Evolutionary conservation across 2,329 filamentous ascomycete genomes (phyloP).

Genomic region (Geosmithia morbida): DNA sequence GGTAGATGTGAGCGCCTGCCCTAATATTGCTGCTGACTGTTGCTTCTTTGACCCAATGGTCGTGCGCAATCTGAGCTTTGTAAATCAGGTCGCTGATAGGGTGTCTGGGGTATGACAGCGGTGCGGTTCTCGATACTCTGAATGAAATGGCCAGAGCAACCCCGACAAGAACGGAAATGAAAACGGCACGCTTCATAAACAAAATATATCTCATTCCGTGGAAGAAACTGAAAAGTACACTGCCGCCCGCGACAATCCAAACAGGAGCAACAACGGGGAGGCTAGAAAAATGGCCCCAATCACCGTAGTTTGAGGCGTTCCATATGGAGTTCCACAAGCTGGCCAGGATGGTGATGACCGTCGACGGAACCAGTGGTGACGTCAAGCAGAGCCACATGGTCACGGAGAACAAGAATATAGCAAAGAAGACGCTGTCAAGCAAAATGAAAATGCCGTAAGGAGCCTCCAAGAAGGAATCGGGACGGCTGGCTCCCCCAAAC

Average conservation of each 20-base stretch:
- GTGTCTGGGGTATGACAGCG: slow-evolving; percentile 16
- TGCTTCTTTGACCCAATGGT: slow-evolving; percentile 33
- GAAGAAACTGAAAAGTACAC: slow-evolving; percentile 26
- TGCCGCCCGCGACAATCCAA: slow-evolving; percentile 22
- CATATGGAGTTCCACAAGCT: slow-evolving; percentile 20
- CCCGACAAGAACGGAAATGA: slow-evolving; percentile 23
- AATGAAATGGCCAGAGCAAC: slow-evolving; percentile 19
- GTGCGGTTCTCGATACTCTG: background rate
- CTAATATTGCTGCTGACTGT: slow-evolving; percentile 29
- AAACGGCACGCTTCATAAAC: slow-evolving; percentile 23
- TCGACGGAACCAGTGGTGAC: slow-evolving; percentile 25
- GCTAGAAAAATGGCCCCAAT: slow-evolving; percentile 28
- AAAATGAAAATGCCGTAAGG: slow-evolving; percentile 20
- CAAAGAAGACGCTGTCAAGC: slow-evolving; percentile 11
- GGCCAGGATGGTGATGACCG: slow-evolving; percentile 26
- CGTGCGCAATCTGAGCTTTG: slow-evolving; percentile 27
- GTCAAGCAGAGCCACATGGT: slow-evolving; percentile 31
- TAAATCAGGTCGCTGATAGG: slow-evolving; percentile 35
- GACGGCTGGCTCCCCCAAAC: slow-evolving; percentile 16
- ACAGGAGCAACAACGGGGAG: slow-evolving; percentile 20
- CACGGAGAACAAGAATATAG: slow-evolving; percentile 26
- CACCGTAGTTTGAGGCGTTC: slow-evolving; percentile 22
- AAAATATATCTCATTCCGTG: slow-evolving; percentile 27
- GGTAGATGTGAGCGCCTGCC: slow-evolving; percentile 32
- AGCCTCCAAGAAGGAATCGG: background rate